phyloP scores from a whole-genome alignment of 1,139 yeast genomes.

The Arxiozyma heterogenica region DNA sequence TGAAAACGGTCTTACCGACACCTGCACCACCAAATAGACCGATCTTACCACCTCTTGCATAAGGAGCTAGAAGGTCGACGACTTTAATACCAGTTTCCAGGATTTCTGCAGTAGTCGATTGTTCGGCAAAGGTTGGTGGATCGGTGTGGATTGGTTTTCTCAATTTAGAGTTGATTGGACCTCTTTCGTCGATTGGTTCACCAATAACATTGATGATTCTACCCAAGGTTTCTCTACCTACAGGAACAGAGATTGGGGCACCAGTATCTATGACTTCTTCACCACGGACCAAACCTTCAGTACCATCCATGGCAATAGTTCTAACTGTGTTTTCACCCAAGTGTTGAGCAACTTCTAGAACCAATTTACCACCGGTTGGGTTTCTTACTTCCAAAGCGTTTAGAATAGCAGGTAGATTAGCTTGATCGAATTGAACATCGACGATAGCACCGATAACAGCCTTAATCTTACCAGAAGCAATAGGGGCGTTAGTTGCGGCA shows the following conservation, averaged over 20 bases:
- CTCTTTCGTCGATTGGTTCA: conserved; percentile 99
- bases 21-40: conserved; percentile 99
- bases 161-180: conserved; percentile 87
- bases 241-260: conserved; percentile 97
- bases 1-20: conserved; percentile 99
- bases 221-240: conserved; percentile 98
- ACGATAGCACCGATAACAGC: conserved; percentile 99
- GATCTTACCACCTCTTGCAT: conserved; percentile 99
- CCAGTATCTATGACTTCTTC: conserved; percentile 88
- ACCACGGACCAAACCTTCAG: conserved; percentile 99
- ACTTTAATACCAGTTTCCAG: conserved; percentile 99
- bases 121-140: conserved; percentile 92
- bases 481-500: conserved; percentile 46
- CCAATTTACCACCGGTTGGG: conserved; percentile 58
- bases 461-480: conserved; percentile 69
- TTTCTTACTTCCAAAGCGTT: conserved; percentile 87
- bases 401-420: conserved; percentile 92
- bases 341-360: conserved; percentile 98
- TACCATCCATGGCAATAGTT: conserved; percentile 99
- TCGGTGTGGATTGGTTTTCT: conserved; percentile 98
- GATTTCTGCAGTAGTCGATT: conserved; percentile 95
- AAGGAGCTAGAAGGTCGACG: conserved; percentile 98
- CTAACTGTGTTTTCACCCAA: conserved; percentile 99
- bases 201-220: conserved; percentile 98
- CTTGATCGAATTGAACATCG: conserved; percentile 98